These are phyloP conservation scores for Pontederia paniculata DNA, from an alignment of 176 grass and related monocot species.

Conservation along the genomic window DNA sequence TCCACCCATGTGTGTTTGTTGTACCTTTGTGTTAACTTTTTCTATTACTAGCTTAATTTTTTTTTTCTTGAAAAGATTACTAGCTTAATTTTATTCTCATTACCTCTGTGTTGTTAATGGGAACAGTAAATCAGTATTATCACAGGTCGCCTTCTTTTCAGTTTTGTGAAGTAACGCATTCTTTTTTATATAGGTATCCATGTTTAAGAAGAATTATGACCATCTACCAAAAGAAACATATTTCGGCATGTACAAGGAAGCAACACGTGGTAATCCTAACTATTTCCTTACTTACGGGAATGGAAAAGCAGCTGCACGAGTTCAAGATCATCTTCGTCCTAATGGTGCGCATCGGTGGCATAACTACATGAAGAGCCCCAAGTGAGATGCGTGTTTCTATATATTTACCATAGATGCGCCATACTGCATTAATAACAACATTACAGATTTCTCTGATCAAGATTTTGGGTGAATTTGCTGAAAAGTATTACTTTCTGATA, in stretches of 20 bases:
- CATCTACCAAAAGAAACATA: constrained; percentile 94
- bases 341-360: constrained; percentile 98
- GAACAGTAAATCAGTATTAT: not conserved
- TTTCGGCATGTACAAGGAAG: constrained; percentile 92
- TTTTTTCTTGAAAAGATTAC: not conserved
- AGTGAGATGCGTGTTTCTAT: constrained; percentile 36
- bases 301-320: constrained; percentile 89
- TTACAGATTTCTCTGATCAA: not conserved
- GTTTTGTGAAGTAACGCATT: not conserved
- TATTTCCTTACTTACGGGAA: constrained; percentile 97
- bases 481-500: constrained; percentile 16
- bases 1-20: not conserved
- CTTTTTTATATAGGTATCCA: constrained; percentile 60
- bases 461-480: not conserved
- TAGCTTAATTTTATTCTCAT: not conserved
- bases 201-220: constrained; percentile 99
- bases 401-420: not conserved
- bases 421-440: not conserved
- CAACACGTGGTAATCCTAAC: constrained; percentile 83
- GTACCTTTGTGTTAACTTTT: not conserved
- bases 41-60: not conserved
- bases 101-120: not conserved
- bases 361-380: constrained; percentile 75
- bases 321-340: constrained; percentile 83
- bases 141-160: not conserved